phyloP scores from a whole-genome alignment of 2,329 filamentous ascomycete species.

The Teratosphaeria destructans region DNA sequence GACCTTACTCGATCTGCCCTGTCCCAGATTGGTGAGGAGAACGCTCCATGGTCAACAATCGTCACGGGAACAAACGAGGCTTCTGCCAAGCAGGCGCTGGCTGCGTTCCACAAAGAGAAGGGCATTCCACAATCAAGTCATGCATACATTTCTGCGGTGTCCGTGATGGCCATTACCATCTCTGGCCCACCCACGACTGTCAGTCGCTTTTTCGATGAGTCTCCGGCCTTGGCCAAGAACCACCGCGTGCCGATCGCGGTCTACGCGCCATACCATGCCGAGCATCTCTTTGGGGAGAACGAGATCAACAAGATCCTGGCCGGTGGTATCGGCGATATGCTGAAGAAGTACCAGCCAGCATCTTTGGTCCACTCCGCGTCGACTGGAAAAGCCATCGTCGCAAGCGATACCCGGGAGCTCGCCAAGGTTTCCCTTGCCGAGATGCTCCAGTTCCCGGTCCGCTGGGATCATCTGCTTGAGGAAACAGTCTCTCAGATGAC shows the following conservation, averaged over 20 bases:
- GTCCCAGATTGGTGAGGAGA: conserved; percentile 44
- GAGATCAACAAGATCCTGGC: conserved; percentile 44
- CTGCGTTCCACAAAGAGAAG: conserved; percentile 48
- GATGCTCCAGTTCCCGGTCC: conserved; percentile 37
- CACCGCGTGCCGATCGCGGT: conserved; percentile 45
- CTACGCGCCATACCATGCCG: conserved; percentile 49
- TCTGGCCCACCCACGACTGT: conserved; percentile 48
- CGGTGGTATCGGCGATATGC: conserved; percentile 28
- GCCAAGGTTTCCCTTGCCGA: conserved; percentile 34
- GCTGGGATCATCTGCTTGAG: conserved; percentile 40
- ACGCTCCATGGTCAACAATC: conserved; percentile 57
- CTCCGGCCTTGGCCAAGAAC: conserved; percentile 37
- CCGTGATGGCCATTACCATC: conserved; percentile 49
- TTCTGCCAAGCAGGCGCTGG: conserved; percentile 41
- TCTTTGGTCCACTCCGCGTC: conserved; percentile 38
- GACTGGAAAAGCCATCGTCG: conserved; percentile 36
- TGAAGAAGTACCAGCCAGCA: conserved; percentile 33
- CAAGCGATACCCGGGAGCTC: conserved; percentile 36
- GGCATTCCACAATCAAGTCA: conserved; percentile 41
- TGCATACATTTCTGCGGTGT: conserved; percentile 50
- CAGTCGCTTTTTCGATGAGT: conserved; percentile 41
- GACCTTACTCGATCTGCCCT: conserved; percentile 34
- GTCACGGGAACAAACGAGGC: conserved; percentile 47
- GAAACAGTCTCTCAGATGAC: conserved; percentile 39
- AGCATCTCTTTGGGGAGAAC: conserved; percentile 42